A percentile compares a stretch with the other conserved stretches of the same genome.
phyloP scores from a whole-genome alignment of 805 yeast genomes.

The Spathaspora boniae region DNA sequence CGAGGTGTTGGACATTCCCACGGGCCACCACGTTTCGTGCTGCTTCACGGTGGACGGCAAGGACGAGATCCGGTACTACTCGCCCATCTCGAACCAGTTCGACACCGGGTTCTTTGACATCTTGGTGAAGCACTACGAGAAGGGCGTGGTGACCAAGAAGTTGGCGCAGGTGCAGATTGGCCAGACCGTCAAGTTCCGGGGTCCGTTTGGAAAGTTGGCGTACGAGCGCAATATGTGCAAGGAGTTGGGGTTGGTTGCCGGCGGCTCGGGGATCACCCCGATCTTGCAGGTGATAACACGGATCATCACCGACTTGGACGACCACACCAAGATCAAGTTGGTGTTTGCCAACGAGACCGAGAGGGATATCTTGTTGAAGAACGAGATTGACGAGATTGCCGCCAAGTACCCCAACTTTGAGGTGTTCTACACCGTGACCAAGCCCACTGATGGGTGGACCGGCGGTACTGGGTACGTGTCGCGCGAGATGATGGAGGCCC shows the following conservation, averaged over 20 bases:
- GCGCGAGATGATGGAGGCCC: slow-evolving; percentile 50
- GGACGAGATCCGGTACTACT: slow-evolving; percentile 62
- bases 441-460: slow-evolving; percentile 49
- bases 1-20: slow-evolving; percentile 63
- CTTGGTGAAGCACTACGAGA: slow-evolving; percentile 69
- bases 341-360: slow-evolving; percentile 73
- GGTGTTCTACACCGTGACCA: slow-evolving; percentile 55
- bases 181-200: slow-evolving; percentile 65
- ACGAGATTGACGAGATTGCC: slow-evolving; percentile 69
- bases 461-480: slow-evolving; percentile 61
- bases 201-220: slow-evolving; percentile 74
- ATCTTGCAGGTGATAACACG: slow-evolving; percentile 75
- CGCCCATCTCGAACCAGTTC: slow-evolving; percentile 69
- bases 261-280: slow-evolving; percentile 91
- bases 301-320: slow-evolving; percentile 66
- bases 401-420: slow-evolving; percentile 58
- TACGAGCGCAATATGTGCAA: slow-evolving; percentile 57
- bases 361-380: slow-evolving; percentile 69
- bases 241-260: slow-evolving; percentile 69
- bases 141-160: slow-evolving; percentile 65
- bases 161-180: slow-evolving; percentile 66
- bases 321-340: slow-evolving; percentile 56
- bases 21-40: slow-evolving; percentile 74
- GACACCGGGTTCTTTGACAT: slow-evolving; percentile 76
- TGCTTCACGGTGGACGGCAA: slow-evolving; percentile 46